These are phyloP conservation scores for Aspergillus sp. DNA, from an alignment of 2,329 filamentous ascomycete species.

Conservation along the genomic window DNA sequence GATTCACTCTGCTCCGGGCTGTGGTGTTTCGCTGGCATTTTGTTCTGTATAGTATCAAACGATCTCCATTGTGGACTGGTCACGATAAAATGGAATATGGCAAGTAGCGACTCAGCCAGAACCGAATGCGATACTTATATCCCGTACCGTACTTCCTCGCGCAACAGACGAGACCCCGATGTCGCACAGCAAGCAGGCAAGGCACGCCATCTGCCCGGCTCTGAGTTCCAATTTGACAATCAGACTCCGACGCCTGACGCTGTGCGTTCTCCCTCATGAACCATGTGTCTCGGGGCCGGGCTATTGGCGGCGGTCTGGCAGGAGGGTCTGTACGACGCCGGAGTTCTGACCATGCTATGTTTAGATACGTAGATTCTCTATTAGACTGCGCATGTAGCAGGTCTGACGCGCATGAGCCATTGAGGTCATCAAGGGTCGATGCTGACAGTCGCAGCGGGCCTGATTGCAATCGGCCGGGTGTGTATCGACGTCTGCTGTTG, in stretches of 20 bases:
- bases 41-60: not conserved
- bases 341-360: slow-evolving; percentile 4
- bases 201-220: not conserved
- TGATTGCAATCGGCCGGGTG: slow-evolving; percentile 1
- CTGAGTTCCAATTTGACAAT: not conserved
- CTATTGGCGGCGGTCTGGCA: not conserved
- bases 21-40: slow-evolving; percentile 3
- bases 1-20: not conserved
- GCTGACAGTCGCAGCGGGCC: not conserved
- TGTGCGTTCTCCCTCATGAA: not conserved
- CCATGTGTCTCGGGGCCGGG: not conserved
- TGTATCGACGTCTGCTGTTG: not conserved
- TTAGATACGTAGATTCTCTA: not conserved
- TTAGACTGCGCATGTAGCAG: not conserved
- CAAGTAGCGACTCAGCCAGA: slow-evolving; percentile 35
- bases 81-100: not conserved
- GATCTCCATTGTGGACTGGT: slow-evolving; percentile 2
- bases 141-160: not conserved
- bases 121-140: slow-evolving; percentile 18
- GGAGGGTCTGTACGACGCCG: slow-evolving; percentile 4
- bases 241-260: not conserved
- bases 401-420: not conserved
- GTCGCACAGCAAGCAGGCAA: not conserved
- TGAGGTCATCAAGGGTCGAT: slow-evolving; percentile 4
- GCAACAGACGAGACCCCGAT: not conserved